phyloP scores from a whole-genome alignment of 2,329 filamentous ascomycete species.

The Pseudogymnoascus sp. region DNA sequence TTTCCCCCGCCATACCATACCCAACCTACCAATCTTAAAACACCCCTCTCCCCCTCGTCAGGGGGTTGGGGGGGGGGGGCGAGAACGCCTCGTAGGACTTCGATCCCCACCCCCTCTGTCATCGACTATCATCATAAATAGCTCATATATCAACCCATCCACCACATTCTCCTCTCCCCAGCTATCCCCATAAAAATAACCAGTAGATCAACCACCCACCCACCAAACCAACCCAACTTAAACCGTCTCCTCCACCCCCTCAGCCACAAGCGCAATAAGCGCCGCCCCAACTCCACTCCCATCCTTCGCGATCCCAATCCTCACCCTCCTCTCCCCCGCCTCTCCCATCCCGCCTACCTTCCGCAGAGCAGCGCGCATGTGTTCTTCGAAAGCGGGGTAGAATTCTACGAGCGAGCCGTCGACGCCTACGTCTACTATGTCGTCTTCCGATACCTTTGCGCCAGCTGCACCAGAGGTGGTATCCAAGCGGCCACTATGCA shows the following conservation, averaged over 20 bases:
- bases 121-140: no score
- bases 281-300: constrained; percentile 93
- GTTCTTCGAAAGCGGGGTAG: constrained; percentile 84
- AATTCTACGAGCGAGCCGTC: constrained; percentile 93
- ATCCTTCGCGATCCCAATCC: constrained; percentile 95
- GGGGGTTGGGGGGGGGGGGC: no score
- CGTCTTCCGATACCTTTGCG: constrained; percentile 34
- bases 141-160: no score
- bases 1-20: no score
- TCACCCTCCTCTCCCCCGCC: constrained; percentile 50
- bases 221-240: no score
- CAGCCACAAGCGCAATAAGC: constrained; percentile 84
- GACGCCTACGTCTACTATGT: constrained; percentile 81
- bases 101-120: no score
- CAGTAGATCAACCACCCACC: no score
- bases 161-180: no score
- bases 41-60: no score
- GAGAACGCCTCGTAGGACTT: no score
- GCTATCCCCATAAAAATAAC: no score
- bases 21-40: no score
- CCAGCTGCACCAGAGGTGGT: constrained; percentile 16
- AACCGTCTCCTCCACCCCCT: constrained; percentile 47
- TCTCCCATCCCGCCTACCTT: constrained; percentile 63
- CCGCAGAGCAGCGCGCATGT: constrained; percentile 74
- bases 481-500: constrained; percentile 67